Conservation (phyloP, 306 rosid genomes). For the Pterocarpus santalinus region DNA sequence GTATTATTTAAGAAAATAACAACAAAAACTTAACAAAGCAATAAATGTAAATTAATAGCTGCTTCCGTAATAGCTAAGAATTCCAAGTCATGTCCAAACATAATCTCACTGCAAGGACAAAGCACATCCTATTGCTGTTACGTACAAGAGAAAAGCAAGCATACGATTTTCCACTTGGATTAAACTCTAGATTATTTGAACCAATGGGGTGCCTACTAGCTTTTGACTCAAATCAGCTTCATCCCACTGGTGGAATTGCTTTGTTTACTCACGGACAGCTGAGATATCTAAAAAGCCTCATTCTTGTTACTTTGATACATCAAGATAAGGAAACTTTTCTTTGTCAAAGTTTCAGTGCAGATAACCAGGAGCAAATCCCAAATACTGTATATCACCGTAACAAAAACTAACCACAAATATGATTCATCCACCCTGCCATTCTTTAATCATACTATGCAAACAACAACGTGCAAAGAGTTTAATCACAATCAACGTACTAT, state of each 20-base stretch:
- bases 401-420: not conserved
- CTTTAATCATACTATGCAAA: not conserved
- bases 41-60: conserved; percentile 17
- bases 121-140: conserved; percentile 38
- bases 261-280: conserved; percentile 45
- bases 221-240: conserved; percentile 48
- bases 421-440: not conserved
- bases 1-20: conserved; percentile 11
- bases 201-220: conserved; percentile 33
- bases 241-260: conserved; percentile 43
- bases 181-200: conserved; percentile 27
- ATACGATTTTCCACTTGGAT: conserved; percentile 44
- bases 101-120: conserved; percentile 7
- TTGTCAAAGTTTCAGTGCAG: conserved; percentile 43
- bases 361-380: conserved; percentile 29
- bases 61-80: conserved; percentile 49
- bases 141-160: conserved; percentile 43
- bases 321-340: conserved; percentile 53
- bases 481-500: not conserved
- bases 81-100: conserved; percentile 30
- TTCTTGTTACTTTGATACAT: conserved; percentile 43
- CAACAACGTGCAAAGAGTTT: conserved; percentile 2
- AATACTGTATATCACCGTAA: not conserved
- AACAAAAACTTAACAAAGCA: conserved; percentile 6
- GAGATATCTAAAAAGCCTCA: conserved; percentile 42